These are phyloP conservation scores for Rosa chinensis DNA, from an alignment of 306 rosid genomes.

Conservation along the genomic window DNA sequence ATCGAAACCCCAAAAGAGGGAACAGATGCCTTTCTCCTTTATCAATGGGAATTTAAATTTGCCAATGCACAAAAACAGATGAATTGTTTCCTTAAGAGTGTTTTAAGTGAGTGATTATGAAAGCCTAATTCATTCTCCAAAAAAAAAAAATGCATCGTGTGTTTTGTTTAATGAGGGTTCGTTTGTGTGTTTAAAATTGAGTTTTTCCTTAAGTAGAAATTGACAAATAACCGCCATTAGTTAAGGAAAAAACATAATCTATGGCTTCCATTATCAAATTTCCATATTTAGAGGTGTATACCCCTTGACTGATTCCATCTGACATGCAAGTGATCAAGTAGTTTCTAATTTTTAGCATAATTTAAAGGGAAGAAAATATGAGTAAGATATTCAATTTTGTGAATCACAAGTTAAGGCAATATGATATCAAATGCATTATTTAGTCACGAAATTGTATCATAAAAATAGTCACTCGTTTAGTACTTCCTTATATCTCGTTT, in stretches of 20 bases:
- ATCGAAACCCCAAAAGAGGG: conserved; percentile 19
- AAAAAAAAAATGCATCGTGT: neutral
- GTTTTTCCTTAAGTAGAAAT: neutral
- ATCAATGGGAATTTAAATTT: conserved; percentile 8
- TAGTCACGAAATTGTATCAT: too few species aligned
- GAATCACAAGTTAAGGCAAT: neutral
- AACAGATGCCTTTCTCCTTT: conserved; percentile 10
- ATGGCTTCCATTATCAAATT: neutral
- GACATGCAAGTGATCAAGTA: neutral
- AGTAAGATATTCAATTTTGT: neutral
- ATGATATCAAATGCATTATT: too few species aligned
- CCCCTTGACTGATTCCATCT: neutral
- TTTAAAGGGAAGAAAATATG: neutral
- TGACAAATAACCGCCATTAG: neutral
- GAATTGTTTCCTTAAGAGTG: neutral
- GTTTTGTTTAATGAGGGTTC: neutral
- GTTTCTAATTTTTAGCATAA: neutral
- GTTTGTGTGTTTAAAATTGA: neutral
- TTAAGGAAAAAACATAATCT: neutral
- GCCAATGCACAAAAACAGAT: neutral
- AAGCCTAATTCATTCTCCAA: neutral
- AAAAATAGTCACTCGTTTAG: too few species aligned
- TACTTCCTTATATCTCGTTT: too few species aligned
- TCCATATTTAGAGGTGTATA: neutral
- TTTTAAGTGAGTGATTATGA: neutral